Conservation (phyloP, 805 yeast genomes). For the Starmerella apis region DNA sequence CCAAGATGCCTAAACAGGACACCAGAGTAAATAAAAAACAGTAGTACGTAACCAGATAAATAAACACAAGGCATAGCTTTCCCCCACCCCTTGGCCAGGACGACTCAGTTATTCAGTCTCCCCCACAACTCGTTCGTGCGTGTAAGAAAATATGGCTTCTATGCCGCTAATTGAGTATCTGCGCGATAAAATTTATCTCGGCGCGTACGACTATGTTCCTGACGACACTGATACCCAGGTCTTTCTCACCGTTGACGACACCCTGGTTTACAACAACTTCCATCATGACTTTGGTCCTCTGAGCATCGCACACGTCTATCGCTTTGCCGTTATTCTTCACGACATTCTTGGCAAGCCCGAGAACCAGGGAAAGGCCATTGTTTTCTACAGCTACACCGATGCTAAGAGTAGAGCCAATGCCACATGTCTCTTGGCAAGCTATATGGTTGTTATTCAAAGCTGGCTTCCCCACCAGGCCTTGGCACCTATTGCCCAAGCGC, state of each 20-base stretch:
- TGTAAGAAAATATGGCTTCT: conserved; percentile 9
- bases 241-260: conserved; percentile 84
- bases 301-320: conserved; percentile 82
- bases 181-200: conserved; percentile 55
- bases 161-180: conserved; percentile 33
- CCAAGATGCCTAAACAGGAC: conserved; percentile 6
- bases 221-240: conserved; percentile 63
- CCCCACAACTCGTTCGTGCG: not conserved
- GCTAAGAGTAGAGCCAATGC: conserved; percentile 83
- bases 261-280: conserved; percentile 86
- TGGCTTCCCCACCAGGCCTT: conserved; percentile 98
- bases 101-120: not conserved
- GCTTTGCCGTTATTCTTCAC: conserved; percentile 91
- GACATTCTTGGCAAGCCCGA: conserved; percentile 77
- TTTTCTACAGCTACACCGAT: conserved; percentile 74
- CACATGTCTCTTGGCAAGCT: conserved; percentile 86
- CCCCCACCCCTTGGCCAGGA: conserved; percentile 1
- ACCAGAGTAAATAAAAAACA: conserved; percentile 1
- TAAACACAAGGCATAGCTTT: conserved; percentile 2
- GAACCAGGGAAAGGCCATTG: conserved; percentile 80
- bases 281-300: conserved; percentile 95
- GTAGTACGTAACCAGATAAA: conserved; percentile 7
- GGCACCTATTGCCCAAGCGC: conserved; percentile 85
- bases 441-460: conserved; percentile 85
- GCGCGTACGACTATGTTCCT: conserved; percentile 76